Evolutionary conservation across 768 basidiomycete species (phyloP).

Genomic region (Rhodotorula graminis): DNA sequence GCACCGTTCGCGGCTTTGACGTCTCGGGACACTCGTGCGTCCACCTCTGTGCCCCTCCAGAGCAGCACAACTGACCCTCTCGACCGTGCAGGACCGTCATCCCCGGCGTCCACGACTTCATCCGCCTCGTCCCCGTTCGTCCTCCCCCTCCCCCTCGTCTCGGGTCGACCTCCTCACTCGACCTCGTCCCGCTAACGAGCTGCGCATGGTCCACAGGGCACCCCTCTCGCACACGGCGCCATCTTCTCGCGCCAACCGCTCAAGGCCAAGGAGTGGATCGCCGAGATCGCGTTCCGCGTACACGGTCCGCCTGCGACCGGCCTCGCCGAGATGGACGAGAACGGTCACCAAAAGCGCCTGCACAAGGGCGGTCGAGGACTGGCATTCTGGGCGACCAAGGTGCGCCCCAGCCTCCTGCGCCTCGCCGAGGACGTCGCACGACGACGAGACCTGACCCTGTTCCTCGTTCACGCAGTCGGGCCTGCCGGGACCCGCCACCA

Average conservation of each 20-base stretch:
- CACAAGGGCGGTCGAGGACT: conserved; percentile 41
- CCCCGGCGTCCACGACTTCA: conserved; percentile 41
- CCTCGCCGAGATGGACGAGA: conserved; percentile 4
- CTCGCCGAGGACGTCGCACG: too few relatives aligned
- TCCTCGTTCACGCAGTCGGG: conserved; percentile 4
- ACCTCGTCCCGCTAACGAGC: neutral
- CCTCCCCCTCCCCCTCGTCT: neutral
- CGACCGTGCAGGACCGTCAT: conserved; percentile 23
- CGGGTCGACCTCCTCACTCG: too few relatives aligned
- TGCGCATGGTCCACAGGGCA: conserved; percentile 1
- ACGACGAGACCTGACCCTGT: neutral
- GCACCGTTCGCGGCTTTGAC: conserved; percentile 15
- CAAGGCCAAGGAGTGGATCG: conserved; percentile 40
- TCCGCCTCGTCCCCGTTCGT: conserved; percentile 39
- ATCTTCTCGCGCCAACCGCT: conserved; percentile 33
- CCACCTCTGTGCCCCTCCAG: neutral
- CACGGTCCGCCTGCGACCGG: conserved; percentile 34
- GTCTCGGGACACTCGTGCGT: conserved; percentile 37
- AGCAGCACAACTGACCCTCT: too few relatives aligned
- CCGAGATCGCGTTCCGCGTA: conserved; percentile 41
- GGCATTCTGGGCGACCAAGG: conserved; percentile 43
- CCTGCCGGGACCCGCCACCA: conserved; percentile 19
- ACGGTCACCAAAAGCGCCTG: conserved; percentile 7
- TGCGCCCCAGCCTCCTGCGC: neutral
- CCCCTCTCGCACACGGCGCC: conserved; percentile 41